These are phyloP conservation scores for Gloeostereum incarnatum DNA, from an alignment of 768 basidiomycete genomes.

Conservation along the genomic window DNA sequence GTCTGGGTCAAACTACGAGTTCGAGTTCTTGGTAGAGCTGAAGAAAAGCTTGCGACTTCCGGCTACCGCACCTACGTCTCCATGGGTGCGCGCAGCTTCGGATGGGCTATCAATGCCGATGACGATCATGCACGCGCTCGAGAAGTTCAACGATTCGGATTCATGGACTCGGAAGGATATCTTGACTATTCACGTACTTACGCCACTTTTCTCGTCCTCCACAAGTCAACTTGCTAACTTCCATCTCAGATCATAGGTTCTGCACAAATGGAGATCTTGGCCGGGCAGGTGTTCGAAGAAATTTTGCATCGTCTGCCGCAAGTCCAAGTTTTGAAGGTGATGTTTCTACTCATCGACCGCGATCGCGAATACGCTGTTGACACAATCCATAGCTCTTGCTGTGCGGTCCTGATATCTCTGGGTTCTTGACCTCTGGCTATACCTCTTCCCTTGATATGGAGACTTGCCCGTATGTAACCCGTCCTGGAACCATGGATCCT, in stretches of 20 bases:
- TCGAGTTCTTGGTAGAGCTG: conserved; percentile 14
- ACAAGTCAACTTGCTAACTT: neutral
- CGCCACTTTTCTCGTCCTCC: neutral
- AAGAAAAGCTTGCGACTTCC: conserved; percentile 3
- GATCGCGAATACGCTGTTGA: neutral
- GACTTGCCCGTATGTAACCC: conserved; percentile 18
- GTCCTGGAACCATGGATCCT: neutral
- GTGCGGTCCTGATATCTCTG: conserved; percentile 16
- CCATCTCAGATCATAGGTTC: conserved; percentile 18
- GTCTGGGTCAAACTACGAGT: conserved; percentile 14
- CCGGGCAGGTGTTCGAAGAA: conserved; percentile 20
- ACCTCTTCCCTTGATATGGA: conserved; percentile 13
- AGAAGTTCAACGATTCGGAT: conserved; percentile 16
- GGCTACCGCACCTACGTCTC: conserved; percentile 2
- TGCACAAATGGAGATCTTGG: conserved; percentile 12
- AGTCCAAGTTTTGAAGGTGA: conserved; percentile 19
- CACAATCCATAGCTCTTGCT: conserved; percentile 11
- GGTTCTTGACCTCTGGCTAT: neutral
- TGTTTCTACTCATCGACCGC: neutral
- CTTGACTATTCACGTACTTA: conserved; percentile 20
- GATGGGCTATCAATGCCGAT: conserved; percentile 20
- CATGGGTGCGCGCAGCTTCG: conserved; percentile 16
- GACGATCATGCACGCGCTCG: conserved; percentile 22
- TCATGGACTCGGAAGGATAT: conserved; percentile 21
- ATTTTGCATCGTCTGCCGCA: conserved; percentile 23